Evolutionary conservation across 768 basidiomycete genomes (phyloP).

Genomic region (Lyophyllum shimeji): DNA sequence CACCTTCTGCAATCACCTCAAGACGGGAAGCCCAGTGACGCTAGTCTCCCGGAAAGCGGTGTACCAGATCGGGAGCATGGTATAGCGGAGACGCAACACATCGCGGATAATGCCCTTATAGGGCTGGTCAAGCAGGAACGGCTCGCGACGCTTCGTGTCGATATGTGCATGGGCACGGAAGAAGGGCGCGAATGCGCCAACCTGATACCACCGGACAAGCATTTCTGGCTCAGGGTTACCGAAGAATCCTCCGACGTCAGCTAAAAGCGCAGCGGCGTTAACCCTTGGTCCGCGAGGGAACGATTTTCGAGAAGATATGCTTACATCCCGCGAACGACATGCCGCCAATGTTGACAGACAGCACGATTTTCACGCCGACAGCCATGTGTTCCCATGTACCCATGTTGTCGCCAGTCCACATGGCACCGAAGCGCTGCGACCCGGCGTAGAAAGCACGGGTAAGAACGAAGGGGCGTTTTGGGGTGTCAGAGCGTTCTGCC

Average conservation of each 20-base stretch:
- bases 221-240: constrained; percentile 94
- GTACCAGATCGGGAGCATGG: constrained; percentile 92
- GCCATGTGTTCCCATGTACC: constrained; percentile 98
- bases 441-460: constrained; percentile 95
- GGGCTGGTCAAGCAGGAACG: constrained; percentile 88
- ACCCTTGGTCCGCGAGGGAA: neutral
- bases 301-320: constrained; percentile 27
- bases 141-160: constrained; percentile 96
- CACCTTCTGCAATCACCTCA: constrained; percentile 53
- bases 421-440: constrained; percentile 92
- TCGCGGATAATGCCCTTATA: constrained; percentile 82
- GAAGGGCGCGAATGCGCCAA: constrained; percentile 94
- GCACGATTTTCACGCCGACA: constrained; percentile 90
- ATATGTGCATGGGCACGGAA: constrained; percentile 98
- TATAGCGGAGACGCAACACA: constrained; percentile 79
- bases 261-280: constrained; percentile 38
- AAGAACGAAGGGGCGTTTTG: constrained; percentile 90
- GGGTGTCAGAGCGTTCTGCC: constrained; percentile 66
- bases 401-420: constrained; percentile 99
- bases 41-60: constrained; percentile 93
- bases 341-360: constrained; percentile 85
- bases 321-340: constrained; percentile 90
- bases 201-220: constrained; percentile 96
- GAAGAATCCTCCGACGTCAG: constrained; percentile 99
- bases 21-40: constrained; percentile 75